Evolutionary conservation across 2,329 filamentous ascomycete genomes (phyloP).

Genomic region (Mariannaea sp.): DNA sequence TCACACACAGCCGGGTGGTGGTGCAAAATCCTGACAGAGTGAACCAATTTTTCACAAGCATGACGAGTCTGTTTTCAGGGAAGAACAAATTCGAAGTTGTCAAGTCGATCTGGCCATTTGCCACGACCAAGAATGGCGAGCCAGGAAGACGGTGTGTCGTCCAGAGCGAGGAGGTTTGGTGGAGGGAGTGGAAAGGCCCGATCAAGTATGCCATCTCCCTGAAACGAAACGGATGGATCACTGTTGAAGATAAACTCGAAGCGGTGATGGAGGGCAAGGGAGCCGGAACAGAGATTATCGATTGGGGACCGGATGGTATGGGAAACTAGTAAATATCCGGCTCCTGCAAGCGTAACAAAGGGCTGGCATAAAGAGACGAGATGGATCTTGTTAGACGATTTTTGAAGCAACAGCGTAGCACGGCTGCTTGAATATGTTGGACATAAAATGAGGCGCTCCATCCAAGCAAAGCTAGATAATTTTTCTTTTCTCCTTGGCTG

Average conservation of each 20-base stretch:
- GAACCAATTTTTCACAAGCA: conserved; percentile 58
- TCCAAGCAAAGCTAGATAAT: too few relatives aligned
- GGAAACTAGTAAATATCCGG: not conserved
- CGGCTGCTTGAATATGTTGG: too few relatives aligned
- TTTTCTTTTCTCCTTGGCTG: too few relatives aligned
- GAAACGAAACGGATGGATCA: conserved; percentile 49
- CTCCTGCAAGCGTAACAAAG: too few relatives aligned
- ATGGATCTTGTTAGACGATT: too few relatives aligned
- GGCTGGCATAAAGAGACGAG: too few relatives aligned
- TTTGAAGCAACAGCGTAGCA: too few relatives aligned
- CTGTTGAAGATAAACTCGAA: conserved; percentile 59
- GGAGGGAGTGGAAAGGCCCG: conserved; percentile 46
- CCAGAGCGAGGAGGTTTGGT: conserved; percentile 63
- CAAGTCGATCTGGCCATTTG: conserved; percentile 63
- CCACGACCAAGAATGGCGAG: conserved; percentile 52
- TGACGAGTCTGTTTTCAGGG: conserved; percentile 57
- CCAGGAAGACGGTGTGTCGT: conserved; percentile 52
- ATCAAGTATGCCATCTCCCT: conserved; percentile 52
- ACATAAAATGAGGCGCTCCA: too few relatives aligned
- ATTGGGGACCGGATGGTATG: conserved; percentile 50
- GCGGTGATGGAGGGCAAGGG: conserved; percentile 56
- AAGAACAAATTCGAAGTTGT: conserved; percentile 61
- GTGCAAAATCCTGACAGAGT: conserved; percentile 58
- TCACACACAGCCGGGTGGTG: conserved; percentile 55
- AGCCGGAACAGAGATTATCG: conserved; percentile 43